Percentiles rank a stretch among this genome's conserved stretches.
phyloP scores from a whole-genome alignment of 1,139 yeast genomes.

The Candida labiduridarum region DNA sequence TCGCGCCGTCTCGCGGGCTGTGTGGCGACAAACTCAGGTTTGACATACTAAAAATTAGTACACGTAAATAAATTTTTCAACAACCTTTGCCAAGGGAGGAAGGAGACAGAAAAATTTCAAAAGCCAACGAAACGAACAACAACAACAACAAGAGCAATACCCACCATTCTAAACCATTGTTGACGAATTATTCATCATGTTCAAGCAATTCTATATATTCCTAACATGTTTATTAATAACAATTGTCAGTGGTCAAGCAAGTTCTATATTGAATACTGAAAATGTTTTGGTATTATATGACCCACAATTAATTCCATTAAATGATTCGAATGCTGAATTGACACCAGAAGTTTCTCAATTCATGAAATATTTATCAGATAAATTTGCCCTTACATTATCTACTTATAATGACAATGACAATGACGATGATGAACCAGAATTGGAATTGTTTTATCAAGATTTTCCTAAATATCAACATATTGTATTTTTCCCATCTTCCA shows the following conservation, averaged over 20 bases:
- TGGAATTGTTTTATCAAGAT: conserved; percentile 28
- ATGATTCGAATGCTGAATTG: conserved; percentile 17
- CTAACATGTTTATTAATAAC: conserved; percentile 15
- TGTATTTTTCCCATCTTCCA: conserved; percentile 42
- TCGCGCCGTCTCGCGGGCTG: no score
- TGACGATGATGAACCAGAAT: conserved; percentile 21
- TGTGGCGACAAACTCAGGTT: no score
- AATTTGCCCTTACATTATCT: conserved; percentile 26
- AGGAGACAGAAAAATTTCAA: not conserved
- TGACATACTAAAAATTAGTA: no score
- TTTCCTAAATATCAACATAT: conserved; percentile 31
- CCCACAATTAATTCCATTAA: conserved; percentile 26
- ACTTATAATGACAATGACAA: conserved; percentile 21
- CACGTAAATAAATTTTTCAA: not conserved
- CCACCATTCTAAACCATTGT: not conserved
- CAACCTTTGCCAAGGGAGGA: not conserved
- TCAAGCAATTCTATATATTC: conserved; percentile 11
- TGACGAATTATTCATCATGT: conserved; percentile 4
- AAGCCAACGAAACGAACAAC: not conserved
- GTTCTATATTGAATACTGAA: conserved; percentile 12
- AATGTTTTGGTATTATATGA: conserved; percentile 38
- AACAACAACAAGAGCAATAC: not conserved
- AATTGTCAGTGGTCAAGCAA: conserved; percentile 9
- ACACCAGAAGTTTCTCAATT: conserved; percentile 23
- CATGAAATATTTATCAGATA: conserved; percentile 23